Evolutionary conservation across 2,329 filamentous ascomycete species (phyloP).

Genomic region (Juglanconis sp.): DNA sequence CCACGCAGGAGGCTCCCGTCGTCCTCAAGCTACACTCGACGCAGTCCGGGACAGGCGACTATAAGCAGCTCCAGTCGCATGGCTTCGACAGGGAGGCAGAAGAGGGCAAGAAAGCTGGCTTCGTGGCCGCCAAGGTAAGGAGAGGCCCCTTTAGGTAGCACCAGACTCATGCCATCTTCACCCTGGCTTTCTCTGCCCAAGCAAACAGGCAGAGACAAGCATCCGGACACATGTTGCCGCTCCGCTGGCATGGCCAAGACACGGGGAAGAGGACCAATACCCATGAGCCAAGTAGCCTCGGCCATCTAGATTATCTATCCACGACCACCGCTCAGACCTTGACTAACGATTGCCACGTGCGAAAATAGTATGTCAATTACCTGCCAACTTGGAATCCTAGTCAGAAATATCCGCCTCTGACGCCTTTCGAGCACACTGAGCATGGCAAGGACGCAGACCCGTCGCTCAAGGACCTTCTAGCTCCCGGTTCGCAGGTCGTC

Average conservation of each 20-base stretch:
- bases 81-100: slow-evolving; percentile 20
- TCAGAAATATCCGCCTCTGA: slow-evolving; percentile 57
- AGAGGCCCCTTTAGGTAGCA: not conserved
- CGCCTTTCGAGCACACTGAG: slow-evolving; percentile 65
- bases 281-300: too few relatives aligned
- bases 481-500: slow-evolving; percentile 43
- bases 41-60: slow-evolving; percentile 27
- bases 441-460: slow-evolving; percentile 68
- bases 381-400: slow-evolving; percentile 61
- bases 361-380: slow-evolving; percentile 57
- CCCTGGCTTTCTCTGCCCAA: not conserved
- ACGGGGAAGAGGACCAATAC: not conserved
- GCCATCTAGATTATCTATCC: not conserved
- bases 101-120: slow-evolving; percentile 18
- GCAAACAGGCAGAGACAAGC: not conserved
- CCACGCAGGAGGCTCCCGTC: slow-evolving; percentile 20
- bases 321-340: not conserved
- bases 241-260: not conserved
- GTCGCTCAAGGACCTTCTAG: slow-evolving; percentile 60
- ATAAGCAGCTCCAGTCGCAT: slow-evolving; percentile 22
- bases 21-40: slow-evolving; percentile 38
- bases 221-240: too few relatives aligned
- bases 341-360: not conserved
- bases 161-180: not conserved
- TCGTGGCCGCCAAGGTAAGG: slow-evolving; percentile 20